Evolutionary conservation across 495 filamentous ascomycete genomes (phyloP).

Genomic region (Aspergillus ellipticus): DNA sequence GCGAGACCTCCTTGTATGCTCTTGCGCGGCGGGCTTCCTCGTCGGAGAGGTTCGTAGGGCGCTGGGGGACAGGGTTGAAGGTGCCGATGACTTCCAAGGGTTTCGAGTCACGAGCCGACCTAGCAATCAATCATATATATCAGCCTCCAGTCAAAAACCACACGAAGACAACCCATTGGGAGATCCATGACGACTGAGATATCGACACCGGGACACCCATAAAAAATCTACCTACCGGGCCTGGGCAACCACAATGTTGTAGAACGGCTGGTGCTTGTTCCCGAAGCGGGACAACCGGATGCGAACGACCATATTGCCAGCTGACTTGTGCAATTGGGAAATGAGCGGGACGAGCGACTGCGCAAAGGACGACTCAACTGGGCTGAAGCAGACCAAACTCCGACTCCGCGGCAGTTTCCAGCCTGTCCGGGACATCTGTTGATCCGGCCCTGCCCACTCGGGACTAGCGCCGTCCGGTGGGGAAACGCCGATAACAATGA

Average conservation of each 20-base stretch:
- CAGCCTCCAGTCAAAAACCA: background rate
- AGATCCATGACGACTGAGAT: background rate
- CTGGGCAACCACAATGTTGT: conserved; percentile 95
- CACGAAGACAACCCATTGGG: background rate
- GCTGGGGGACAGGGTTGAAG: conserved; percentile 82
- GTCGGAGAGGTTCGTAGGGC: conserved; percentile 58
- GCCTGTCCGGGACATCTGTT: conserved; percentile 24
- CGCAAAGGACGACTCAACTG: conserved; percentile 3
- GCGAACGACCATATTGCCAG: conserved; percentile 75
- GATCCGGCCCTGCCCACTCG: conserved; percentile 16
- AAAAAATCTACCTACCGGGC: conserved; percentile 64
- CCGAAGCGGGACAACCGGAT: conserved; percentile 95
- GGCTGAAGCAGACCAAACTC: conserved; percentile 14
- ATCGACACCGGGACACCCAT: conserved; percentile 4
- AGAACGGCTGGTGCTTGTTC: conserved; percentile 77
- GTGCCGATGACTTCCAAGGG: conserved; percentile 94
- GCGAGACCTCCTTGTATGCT: conserved; percentile 81
- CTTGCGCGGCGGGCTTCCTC: conserved; percentile 51
- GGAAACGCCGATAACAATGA: conserved; percentile 29
- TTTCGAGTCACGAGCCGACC: conserved; percentile 71
- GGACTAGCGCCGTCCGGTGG: conserved; percentile 27
- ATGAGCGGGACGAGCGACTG: conserved; percentile 3
- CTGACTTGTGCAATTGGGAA: conserved; percentile 5
- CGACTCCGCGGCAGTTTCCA: conserved; percentile 27
- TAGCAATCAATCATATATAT: conserved; percentile 11